A percentile compares a stretch with the other conserved stretches of the same genome.
These are phyloP conservation scores for Ormosia emarginata DNA, from an alignment of 306 rosid species.

Conservation along the genomic window DNA sequence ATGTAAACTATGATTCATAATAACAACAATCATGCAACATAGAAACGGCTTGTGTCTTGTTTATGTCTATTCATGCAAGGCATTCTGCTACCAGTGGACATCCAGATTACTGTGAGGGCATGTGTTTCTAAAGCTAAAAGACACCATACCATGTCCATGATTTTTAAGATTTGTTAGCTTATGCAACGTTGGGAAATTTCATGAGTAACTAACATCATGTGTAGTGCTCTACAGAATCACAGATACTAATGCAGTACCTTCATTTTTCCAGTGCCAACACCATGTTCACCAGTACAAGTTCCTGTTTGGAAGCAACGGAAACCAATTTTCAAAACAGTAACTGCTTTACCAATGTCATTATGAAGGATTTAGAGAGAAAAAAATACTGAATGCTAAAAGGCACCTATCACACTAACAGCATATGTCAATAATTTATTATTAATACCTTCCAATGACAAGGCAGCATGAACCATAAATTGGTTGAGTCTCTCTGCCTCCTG, in stretches of 20 bases:
- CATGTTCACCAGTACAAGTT: conserved; percentile 96
- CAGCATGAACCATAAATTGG: conserved; percentile 83
- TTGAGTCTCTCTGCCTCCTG: conserved; percentile 80
- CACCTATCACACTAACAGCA: not conserved
- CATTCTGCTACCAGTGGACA: conserved; percentile 11
- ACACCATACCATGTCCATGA: conserved; percentile 11
- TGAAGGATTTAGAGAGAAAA: not conserved
- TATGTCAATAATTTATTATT: not conserved
- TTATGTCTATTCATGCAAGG: not conserved
- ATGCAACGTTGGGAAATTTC: conserved; percentile 9
- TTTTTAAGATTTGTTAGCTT: conserved; percentile 1
- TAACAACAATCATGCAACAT: not conserved
- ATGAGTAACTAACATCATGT: not conserved
- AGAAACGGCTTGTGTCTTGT: not conserved
- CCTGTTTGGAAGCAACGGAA: conserved; percentile 48
- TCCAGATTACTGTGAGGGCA: conserved; percentile 7
- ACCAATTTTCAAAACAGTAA: conserved; percentile 21
- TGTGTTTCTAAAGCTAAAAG: not conserved
- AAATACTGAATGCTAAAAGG: conserved; percentile 3
- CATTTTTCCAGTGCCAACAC: conserved; percentile 96
- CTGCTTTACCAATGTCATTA: not conserved
- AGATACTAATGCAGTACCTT: conserved; percentile 51
- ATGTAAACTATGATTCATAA: not conserved
- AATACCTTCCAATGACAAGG: conserved; percentile 85
- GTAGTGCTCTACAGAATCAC: not conserved